A percentile compares a stretch with the other conserved stretches of the same genome.
Conservation (phyloP, 352 stramenopile genomes). For the Peronospora farinosa region DNA sequence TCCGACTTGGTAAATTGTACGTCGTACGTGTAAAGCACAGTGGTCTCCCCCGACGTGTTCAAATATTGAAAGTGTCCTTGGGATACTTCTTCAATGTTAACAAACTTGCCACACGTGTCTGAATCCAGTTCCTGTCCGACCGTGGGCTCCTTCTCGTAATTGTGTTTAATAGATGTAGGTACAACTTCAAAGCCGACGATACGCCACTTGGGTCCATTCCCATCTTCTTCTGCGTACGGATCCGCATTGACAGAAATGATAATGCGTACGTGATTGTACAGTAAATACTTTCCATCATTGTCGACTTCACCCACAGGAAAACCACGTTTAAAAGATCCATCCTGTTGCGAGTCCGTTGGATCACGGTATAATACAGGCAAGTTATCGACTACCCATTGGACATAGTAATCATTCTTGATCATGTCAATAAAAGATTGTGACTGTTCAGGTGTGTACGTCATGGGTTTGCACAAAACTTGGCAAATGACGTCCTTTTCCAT, state of each 20-base stretch:
- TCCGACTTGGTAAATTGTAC: conserved; percentile 93
- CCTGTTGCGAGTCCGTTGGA: conserved; percentile 54
- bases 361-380: conserved; percentile 85
- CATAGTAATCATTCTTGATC: conserved; percentile 93
- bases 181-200: conserved; percentile 96
- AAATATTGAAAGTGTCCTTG: conserved; percentile 84
- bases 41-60: conserved; percentile 54
- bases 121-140: conserved; percentile 74
- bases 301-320: conserved; percentile 92
- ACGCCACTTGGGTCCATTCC: conserved; percentile 60
- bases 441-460: conserved; percentile 76
- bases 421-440: conserved; percentile 83
- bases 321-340: conserved; percentile 81
- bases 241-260: conserved; percentile 89
- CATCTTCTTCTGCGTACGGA: conserved; percentile 60
- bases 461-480: conserved; percentile 86
- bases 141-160: conserved; percentile 80
- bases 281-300: conserved; percentile 86
- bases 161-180: conserved; percentile 92
- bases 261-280: conserved; percentile 98
- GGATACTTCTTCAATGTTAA: conserved; percentile 79
- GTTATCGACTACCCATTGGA: conserved; percentile 93
- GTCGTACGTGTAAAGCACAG: conserved; percentile 98
- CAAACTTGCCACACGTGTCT: conserved; percentile 84
- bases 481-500: conserved; percentile 88